Evolutionary conservation across 495 filamentous ascomycete genomes (phyloP).

Genomic region (Tuber microsphaerosporum): DNA sequence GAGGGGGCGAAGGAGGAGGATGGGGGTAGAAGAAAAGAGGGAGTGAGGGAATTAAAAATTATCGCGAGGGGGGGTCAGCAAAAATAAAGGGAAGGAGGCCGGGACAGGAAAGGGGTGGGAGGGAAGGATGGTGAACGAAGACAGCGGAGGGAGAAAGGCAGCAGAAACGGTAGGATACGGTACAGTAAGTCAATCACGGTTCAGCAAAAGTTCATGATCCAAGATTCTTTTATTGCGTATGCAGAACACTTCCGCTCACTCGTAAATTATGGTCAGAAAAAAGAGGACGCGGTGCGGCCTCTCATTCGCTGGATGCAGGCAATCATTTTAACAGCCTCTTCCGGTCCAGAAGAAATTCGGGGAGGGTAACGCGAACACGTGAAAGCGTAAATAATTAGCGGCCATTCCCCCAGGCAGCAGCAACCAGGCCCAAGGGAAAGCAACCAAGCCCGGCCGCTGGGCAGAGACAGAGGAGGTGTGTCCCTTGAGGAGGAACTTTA

Average conservation of each 20-base stretch:
- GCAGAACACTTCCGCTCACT: constrained; percentile 1
- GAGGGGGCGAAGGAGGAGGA: constrained; percentile 25
- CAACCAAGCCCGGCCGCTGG: background rate
- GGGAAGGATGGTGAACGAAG: constrained; percentile 11
- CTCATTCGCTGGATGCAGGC: background rate
- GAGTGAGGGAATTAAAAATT: constrained; percentile 13
- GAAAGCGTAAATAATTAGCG: background rate
- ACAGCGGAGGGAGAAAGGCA: constrained; percentile 12
- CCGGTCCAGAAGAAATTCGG: background rate
- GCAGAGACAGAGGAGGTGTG: background rate
- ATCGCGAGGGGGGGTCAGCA: background rate
- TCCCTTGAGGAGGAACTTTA: too few species aligned
- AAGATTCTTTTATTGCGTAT: background rate
- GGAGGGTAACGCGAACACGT: constrained; percentile 1
- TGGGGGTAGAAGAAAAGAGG: constrained; percentile 36
- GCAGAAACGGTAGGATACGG: constrained; percentile 12
- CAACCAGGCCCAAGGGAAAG: background rate
- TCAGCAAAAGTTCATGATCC: background rate
- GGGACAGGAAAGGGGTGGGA: constrained; percentile 3
- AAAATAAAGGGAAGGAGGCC: constrained; percentile 4
- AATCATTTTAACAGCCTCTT: background rate
- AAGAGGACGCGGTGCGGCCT: constrained; percentile 17
- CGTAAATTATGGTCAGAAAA: constrained; percentile 3
- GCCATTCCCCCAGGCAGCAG: background rate
- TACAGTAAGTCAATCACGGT: background rate